Evolutionary conservation across 768 basidiomycete species (phyloP).

Genomic region (Suillus weaverae): DNA sequence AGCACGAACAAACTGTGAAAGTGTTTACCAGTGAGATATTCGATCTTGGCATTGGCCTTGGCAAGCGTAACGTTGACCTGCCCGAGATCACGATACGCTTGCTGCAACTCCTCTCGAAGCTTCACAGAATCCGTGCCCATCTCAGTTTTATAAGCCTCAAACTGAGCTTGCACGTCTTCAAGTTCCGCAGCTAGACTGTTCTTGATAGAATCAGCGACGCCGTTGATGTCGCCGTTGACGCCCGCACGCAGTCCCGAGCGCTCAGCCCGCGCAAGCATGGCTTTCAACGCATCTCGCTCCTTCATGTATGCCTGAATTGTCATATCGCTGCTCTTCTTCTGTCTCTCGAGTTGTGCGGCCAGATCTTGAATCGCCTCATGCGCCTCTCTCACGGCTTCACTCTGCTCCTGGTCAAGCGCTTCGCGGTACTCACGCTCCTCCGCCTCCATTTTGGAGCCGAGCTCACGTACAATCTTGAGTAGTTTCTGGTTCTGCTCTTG

Average conservation of each 20-base stretch:
- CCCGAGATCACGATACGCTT: slow-evolving; percentile 67
- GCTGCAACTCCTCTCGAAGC: slow-evolving; percentile 67
- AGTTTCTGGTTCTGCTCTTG: slow-evolving; percentile 92
- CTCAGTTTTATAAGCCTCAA: slow-evolving; percentile 77
- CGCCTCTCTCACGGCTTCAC: slow-evolving; percentile 82
- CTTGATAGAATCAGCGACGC: slow-evolving; percentile 17
- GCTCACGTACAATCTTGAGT: slow-evolving; percentile 76
- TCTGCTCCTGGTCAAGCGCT: slow-evolving; percentile 69
- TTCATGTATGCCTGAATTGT: slow-evolving; percentile 80
- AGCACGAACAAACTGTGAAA: slow-evolving; percentile 1
- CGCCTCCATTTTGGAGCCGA: slow-evolving; percentile 82
- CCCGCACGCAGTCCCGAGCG: slow-evolving; percentile 18
- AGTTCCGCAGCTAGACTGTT: slow-evolving; percentile 58
- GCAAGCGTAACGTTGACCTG: slow-evolving; percentile 68
- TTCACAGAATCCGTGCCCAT: slow-evolving; percentile 76
- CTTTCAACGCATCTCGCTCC: slow-evolving; percentile 83
- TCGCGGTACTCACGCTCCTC: slow-evolving; percentile 79
- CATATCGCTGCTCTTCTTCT: slow-evolving; percentile 69
- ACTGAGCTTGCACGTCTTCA: slow-evolving; percentile 72
- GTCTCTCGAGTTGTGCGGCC: slow-evolving; percentile 72
- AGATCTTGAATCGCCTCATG: slow-evolving; percentile 83
- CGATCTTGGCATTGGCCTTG: slow-evolving; percentile 80
- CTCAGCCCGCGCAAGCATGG: slow-evolving; percentile 63
- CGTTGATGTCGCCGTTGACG: slow-evolving; percentile 36
- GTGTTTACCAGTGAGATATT: slow-evolving; percentile 69